phyloP scores from a whole-genome alignment of 2,329 filamentous ascomycete species.

The Dactylellina drechsleri region DNA sequence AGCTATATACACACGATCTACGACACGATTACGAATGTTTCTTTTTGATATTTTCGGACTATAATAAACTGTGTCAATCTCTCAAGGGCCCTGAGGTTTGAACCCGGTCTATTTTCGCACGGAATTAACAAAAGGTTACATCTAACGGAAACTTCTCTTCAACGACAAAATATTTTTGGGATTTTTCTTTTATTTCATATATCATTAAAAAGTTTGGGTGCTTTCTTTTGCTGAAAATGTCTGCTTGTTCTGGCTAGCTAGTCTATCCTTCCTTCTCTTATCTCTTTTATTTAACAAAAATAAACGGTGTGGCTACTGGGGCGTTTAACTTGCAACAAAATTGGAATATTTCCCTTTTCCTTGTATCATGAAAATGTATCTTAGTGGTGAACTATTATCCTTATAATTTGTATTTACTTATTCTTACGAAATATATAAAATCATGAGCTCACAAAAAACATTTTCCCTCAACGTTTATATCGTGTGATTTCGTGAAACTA shows the following conservation, averaged over 20 bases:
- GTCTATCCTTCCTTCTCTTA: constrained; percentile 38
- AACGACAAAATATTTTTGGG: constrained; percentile 13
- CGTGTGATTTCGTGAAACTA: neutral
- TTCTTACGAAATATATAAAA: constrained; percentile 43
- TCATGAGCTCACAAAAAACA: constrained; percentile 31
- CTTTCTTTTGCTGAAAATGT: constrained; percentile 33
- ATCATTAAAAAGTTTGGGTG: constrained; percentile 27
- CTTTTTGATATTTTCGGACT: constrained; percentile 11
- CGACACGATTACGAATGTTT: neutral
- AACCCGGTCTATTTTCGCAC: neutral
- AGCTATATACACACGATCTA: neutral
- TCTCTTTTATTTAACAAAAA: constrained; percentile 1
- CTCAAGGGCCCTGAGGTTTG: constrained; percentile 48
- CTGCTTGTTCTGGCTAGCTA: constrained; percentile 33
- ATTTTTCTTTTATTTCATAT: constrained; percentile 4
- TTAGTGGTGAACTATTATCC: constrained; percentile 41
- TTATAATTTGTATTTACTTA: constrained; percentile 32
- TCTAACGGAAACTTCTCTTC: constrained; percentile 16
- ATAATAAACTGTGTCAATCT: constrained; percentile 10
- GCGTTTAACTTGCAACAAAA: constrained; percentile 10
- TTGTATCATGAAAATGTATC: constrained; percentile 42
- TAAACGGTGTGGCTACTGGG: neutral
- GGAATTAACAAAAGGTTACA: neutral
- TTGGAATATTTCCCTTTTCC: constrained; percentile 15
- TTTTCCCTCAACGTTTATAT: neutral